phyloP scores from a whole-genome alignment of 2,329 filamentous ascomycete species.

The Sporothrix sp. region DNA sequence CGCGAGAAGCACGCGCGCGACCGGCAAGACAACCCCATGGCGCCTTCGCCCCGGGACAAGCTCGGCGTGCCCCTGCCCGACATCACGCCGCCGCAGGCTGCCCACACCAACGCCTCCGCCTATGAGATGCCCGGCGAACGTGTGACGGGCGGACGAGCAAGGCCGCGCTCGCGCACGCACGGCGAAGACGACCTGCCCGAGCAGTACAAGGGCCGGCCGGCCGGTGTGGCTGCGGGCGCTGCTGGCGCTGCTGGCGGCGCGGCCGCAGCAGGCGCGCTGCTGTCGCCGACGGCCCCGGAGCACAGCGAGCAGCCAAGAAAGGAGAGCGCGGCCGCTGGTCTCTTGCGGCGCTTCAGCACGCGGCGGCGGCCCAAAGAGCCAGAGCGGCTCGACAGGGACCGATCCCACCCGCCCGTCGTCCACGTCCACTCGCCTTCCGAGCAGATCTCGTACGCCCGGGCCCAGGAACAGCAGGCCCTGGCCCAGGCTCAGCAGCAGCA shows the following conservation, averaged over 20 bases:
- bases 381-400: slow-evolving; percentile 51
- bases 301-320: slow-evolving; percentile 62
- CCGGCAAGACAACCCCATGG: slow-evolving; percentile 34
- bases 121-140: slow-evolving; percentile 89
- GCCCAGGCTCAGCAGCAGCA: background rate
- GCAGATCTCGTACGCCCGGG: background rate
- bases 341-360: slow-evolving; percentile 86
- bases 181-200: slow-evolving; percentile 86
- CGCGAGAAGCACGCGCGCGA: slow-evolving; percentile 87
- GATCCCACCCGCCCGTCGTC: slow-evolving; percentile 61
- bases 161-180: slow-evolving; percentile 82
- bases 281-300: slow-evolving; percentile 39
- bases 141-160: slow-evolving; percentile 69
- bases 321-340: slow-evolving; percentile 74
- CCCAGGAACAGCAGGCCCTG: background rate
- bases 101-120: slow-evolving; percentile 73
- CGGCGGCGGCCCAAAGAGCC: slow-evolving; percentile 58
- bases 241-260: slow-evolving; percentile 2
- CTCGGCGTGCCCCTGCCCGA: slow-evolving; percentile 51
- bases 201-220: slow-evolving; percentile 46
- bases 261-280: slow-evolving; percentile 21
- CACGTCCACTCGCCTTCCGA: slow-evolving; percentile 73
- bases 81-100: slow-evolving; percentile 70
- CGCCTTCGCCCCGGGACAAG: slow-evolving; percentile 30
- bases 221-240: slow-evolving; percentile 26